phyloP scores from a whole-genome alignment of 1,139 yeast genomes.

The Suhomyces yuchorum region DNA sequence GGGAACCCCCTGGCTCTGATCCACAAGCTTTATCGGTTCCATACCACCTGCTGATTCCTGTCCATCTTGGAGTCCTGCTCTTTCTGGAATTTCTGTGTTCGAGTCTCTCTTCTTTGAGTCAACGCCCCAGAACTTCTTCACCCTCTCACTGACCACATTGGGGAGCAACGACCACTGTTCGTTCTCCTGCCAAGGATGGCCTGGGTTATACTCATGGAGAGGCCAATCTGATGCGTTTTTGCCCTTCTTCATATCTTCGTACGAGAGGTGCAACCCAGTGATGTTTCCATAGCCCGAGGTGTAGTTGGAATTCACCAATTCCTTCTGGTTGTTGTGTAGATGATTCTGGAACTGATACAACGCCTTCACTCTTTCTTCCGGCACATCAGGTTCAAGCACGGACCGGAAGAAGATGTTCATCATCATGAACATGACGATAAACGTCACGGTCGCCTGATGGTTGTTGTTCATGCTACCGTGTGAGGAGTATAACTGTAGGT shows the following conservation, averaged over 20 bases:
- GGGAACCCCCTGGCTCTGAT: not conserved
- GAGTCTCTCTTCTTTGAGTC: not conserved
- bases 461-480: slow-evolving; percentile 33
- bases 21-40: not conserved
- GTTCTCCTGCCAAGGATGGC: slow-evolving; percentile 53
- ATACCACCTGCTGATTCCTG: not conserved
- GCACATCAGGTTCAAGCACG: slow-evolving; percentile 23
- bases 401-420: slow-evolving; percentile 40
- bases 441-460: slow-evolving; percentile 36
- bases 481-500: too few species aligned
- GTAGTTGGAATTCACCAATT: slow-evolving; percentile 47
- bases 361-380: slow-evolving; percentile 28
- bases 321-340: slow-evolving; percentile 30
- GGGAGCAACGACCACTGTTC: slow-evolving; percentile 65
- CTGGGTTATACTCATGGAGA: slow-evolving; percentile 41
- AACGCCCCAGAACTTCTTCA: slow-evolving; percentile 52
- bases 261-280: slow-evolving; percentile 70
- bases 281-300: slow-evolving; percentile 65
- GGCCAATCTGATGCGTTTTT: slow-evolving; percentile 59
- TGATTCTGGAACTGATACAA: slow-evolving; percentile 34
- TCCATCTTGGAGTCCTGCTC: slow-evolving; percentile 9
- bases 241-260: slow-evolving; percentile 52
- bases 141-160: slow-evolving; percentile 49
- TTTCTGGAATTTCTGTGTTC: slow-evolving; percentile 12
- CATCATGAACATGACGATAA: slow-evolving; percentile 41